Base-by-base conservation (phyloP, 495 filamentous ascomycete genomes). In the Penicillium cataractarum region DNA sequence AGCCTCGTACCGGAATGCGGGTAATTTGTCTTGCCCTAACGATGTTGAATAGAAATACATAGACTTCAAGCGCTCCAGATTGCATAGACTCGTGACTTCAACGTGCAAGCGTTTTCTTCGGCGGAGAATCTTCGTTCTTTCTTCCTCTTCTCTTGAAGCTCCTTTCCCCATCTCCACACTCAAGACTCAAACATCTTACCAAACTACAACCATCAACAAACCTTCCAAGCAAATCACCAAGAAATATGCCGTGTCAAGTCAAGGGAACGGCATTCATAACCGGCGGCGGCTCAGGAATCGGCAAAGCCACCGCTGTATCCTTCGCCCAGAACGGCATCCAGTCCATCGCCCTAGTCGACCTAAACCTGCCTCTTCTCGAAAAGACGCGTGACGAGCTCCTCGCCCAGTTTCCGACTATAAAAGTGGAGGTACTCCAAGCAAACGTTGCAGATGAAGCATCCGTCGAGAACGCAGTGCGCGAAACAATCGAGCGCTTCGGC, bases 231-330 rank as follows among this genome's bases (percentile, higher is more conserved):
- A 4, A 3, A 15, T 17, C 35, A 39, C 29, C 15, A 9, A 2
- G 17, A 44, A 60, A 46, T 4, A 72, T 72, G 69, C 42, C 62
- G 19, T 64, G 58, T 22, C 42, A 63, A 2, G 61, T 72, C n/a
- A 55, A 61, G 13, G 70, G 70, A 56, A 66, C 60, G 10, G 70
- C 67, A 4, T 70, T 72, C 46, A 72, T 72, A 52, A 72, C 70
- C 2, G 66, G 67, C 6, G 62, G 64, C 19, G 70, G 48, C 2
- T 70, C 70, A 32, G 71, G 71, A 46, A 74, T 76, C 40, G 74
- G 71, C 49, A 66, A 60, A 29, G 48, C 26, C n/a, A 67, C 67
- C 21, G 68, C 74, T 21, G 17, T 60, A 9, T 26, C 58, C n/a
- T 68, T 73, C 15, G 71, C 69, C 0, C 39, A 65, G 12, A 64